These are phyloP conservation scores for Inosperma sp. DNA, from an alignment of 768 basidiomycete species.

Conservation along the genomic window DNA sequence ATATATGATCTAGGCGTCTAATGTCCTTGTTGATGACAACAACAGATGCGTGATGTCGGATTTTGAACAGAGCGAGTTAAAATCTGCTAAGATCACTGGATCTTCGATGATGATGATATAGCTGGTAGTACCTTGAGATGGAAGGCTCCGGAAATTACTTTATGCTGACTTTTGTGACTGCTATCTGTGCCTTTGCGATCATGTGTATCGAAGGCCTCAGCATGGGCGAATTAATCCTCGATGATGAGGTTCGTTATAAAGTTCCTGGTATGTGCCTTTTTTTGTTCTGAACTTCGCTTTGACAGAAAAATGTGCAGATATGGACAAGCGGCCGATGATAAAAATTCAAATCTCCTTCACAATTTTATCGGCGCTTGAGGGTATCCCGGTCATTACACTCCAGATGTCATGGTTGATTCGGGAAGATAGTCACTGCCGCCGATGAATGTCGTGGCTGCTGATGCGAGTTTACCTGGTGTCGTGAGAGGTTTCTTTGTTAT, in stretches of 20 bases:
- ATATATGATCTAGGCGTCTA: constrained; percentile 58
- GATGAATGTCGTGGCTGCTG: constrained; percentile 33
- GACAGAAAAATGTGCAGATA: no score
- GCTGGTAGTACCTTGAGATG: constrained; percentile 67
- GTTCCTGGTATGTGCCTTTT: constrained; percentile 41
- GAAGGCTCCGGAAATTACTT: constrained; percentile 59
- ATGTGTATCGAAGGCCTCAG: constrained; percentile 59
- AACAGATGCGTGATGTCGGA: constrained; percentile 71
- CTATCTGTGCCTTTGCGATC: constrained; percentile 69
- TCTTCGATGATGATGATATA: constrained; percentile 16
- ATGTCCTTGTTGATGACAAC: constrained; percentile 69
- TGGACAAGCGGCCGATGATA: constrained; percentile 48
- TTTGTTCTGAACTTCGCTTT: no score
- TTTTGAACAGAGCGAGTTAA: constrained; percentile 81
- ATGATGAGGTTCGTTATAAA: constrained; percentile 45
- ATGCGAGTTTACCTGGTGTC: constrained; percentile 59
- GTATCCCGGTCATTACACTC: constrained; percentile 37
- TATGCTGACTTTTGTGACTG: constrained; percentile 48
- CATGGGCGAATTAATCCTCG: constrained; percentile 53
- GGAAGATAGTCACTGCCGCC: constrained; percentile 33
- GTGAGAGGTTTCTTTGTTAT: constrained; percentile 36
- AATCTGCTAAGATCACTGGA: constrained; percentile 58
- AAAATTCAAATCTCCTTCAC: constrained; percentile 36
- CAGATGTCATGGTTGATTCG: constrained; percentile 8
- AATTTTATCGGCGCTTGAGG: constrained; percentile 50